Base-by-base conservation (phyloP, 306 rosid species). In the Ziziphus jujuba region DNA sequence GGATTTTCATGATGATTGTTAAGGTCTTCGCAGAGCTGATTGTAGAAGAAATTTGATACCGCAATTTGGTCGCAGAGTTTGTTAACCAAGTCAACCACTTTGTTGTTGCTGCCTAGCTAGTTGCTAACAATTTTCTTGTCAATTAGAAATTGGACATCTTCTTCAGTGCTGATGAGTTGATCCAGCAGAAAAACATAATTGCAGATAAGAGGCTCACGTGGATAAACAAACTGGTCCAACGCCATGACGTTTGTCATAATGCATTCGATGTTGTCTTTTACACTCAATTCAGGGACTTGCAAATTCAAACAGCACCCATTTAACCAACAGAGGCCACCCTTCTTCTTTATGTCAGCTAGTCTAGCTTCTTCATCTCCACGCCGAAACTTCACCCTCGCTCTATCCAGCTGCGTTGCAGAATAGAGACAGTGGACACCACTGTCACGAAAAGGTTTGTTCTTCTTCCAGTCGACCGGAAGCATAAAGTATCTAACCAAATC, bases 401-500 rank as follows among this genome's bases (percentile, higher is more conserved):
- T 85, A 2, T 70, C 73, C 13, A 84, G 65, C 72, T 84, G 75
- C 2, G 76, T 73, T 1, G 84, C 87, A 1, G 79, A 66, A 14
- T 1, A 67, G 67, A 21, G 50, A 14, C 35, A 36, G 9, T 0
- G 3, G 0, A 34, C 11, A n/a, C 5, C 5, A 0, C 0, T 15
- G 6, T 4, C 0, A 3, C 11, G 1, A 0, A 31, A 10, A 3
- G 55, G 19, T 17, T 1, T 3, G 4, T 3, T 9, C 11, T 38
- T 3, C n/a, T n/a, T n/a, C n/a, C n/a, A n/a, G n/a, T n/a, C n/a
- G n/a, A n/a, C n/a, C 0, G 79, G 74, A 38, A 75, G 77, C 58
- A 80, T 69, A 34, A 86, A 80, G 25, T 65, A 23, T 59, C 91
- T 84, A 9, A 82, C 54, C 67, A 88, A 57, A 73, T 86, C 80